A percentile compares a stretch with the other conserved stretches of the same genome.
Conservation (phyloP, 2,329 filamentous ascomycete species). For the Bertia moriformis region DNA sequence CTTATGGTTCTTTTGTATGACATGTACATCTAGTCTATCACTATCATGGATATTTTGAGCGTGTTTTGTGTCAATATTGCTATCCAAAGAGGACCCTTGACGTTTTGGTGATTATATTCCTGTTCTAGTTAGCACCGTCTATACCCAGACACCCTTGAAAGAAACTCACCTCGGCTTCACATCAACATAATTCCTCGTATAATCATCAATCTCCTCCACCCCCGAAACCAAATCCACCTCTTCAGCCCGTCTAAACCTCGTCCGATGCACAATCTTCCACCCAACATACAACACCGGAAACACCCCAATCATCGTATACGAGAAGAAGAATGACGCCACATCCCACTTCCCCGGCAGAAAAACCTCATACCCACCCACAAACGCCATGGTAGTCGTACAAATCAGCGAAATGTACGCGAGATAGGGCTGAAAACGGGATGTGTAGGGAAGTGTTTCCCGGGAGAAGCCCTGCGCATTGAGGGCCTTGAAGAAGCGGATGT, state of each 20-base stretch:
- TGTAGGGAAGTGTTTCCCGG: constrained; percentile 15
- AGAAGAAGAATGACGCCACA: not conserved
- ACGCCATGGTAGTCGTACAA: not conserved
- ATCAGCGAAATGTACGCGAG: not conserved
- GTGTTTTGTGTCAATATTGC: too few species aligned
- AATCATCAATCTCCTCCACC: constrained; percentile 33
- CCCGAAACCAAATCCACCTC: not conserved
- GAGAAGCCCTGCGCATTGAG: constrained; percentile 54
- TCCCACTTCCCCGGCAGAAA: not conserved
- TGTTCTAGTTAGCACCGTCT: too few species aligned
- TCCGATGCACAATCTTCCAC: constrained; percentile 1
- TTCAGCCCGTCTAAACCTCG: not conserved
- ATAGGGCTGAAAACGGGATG: not conserved
- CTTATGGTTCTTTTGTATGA: too few species aligned
- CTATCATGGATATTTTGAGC: too few species aligned
- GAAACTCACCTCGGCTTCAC: not conserved
- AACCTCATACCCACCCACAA: not conserved
- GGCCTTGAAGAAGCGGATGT: constrained; percentile 58
- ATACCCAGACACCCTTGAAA: too few species aligned
- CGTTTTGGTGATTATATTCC: too few species aligned
- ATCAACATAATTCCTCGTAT: constrained; percentile 33
- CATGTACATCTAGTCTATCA: too few species aligned
- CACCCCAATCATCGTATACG: not conserved
- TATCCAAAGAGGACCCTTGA: too few species aligned
- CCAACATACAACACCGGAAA: not conserved